Conservation (phyloP, 345 rosid species). For the Excoecaria agallocha region DNA sequence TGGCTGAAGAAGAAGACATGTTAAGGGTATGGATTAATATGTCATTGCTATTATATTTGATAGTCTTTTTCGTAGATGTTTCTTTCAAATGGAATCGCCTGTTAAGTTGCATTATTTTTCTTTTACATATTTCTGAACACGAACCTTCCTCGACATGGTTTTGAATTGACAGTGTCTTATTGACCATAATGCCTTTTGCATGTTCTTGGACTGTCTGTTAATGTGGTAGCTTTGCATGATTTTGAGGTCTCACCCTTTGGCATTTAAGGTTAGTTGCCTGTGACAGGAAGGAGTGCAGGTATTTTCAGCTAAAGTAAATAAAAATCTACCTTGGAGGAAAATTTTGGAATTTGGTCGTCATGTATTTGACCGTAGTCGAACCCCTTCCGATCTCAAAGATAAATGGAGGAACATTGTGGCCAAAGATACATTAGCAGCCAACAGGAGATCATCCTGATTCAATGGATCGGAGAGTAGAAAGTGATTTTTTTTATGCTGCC, state of each 20-base stretch:
- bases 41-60: background rate
- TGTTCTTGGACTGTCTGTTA: background rate
- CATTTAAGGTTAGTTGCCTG: background rate
- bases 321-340: slow-evolving; percentile 79
- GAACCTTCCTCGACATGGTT: too few relatives aligned
- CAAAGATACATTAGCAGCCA: background rate
- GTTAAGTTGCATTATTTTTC: background rate
- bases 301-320: slow-evolving; percentile 38
- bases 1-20: slow-evolving; percentile 40
- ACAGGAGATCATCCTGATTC: background rate
- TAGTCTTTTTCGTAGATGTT: background rate
- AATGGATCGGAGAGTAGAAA: background rate
- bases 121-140: background rate
- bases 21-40: slow-evolving; percentile 32
- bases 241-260: background rate
- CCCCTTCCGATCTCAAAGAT: slow-evolving; percentile 70
- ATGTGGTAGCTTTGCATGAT: background rate
- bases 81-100: background rate
- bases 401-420: slow-evolving; percentile 59
- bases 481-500: background rate
- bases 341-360: slow-evolving; percentile 65
- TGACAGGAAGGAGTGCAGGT: slow-evolving; percentile 61
- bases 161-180: background rate
- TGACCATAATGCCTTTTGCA: too few relatives aligned
- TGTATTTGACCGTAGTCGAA: slow-evolving; percentile 54